Conservation (phyloP, 805 yeast genomes). For the Geotrichum ghanense region DNA sequence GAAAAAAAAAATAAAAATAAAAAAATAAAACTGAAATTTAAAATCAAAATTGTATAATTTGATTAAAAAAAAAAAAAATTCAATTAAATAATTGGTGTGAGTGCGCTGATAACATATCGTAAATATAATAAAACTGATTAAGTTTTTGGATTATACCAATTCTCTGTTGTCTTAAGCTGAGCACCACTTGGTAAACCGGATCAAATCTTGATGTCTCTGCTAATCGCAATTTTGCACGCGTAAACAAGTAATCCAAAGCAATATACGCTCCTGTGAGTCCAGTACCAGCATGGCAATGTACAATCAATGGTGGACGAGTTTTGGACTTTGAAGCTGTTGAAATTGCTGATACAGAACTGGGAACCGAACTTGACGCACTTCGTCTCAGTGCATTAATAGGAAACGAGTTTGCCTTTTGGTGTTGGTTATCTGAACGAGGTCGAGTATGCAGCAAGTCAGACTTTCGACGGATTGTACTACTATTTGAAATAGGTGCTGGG, state of each 20-base stretch:
- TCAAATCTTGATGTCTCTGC: constrained; percentile 7
- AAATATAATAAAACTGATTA: constrained; percentile 28
- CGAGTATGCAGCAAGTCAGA: not conserved
- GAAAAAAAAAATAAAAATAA: too few relatives aligned
- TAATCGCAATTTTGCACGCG: constrained; percentile 19
- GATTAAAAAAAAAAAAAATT: too few relatives aligned
- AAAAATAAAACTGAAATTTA: too few relatives aligned
- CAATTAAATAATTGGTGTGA: not conserved
- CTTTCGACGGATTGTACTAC: not conserved
- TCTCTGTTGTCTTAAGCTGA: constrained; percentile 29
- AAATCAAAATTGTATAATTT: too few relatives aligned
- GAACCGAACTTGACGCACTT: not conserved
- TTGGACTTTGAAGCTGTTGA: too few relatives aligned
- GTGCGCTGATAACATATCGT: constrained; percentile 7
- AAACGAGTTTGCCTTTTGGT: not conserved
- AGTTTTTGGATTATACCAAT: constrained; percentile 32
- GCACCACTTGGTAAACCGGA: constrained; percentile 22
- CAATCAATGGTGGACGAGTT: constrained; percentile 56
- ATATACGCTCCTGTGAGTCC: constrained; percentile 91
- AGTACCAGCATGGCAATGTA: constrained; percentile 95
- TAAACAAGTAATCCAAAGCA: constrained; percentile 45
- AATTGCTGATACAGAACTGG: not conserved
- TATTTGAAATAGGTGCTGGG: not conserved
- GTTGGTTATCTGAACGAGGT: too few relatives aligned
- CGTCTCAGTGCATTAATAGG: not conserved